Conservation (phyloP, 2,329 filamentous ascomycete species). For the Didymella glomerata region DNA sequence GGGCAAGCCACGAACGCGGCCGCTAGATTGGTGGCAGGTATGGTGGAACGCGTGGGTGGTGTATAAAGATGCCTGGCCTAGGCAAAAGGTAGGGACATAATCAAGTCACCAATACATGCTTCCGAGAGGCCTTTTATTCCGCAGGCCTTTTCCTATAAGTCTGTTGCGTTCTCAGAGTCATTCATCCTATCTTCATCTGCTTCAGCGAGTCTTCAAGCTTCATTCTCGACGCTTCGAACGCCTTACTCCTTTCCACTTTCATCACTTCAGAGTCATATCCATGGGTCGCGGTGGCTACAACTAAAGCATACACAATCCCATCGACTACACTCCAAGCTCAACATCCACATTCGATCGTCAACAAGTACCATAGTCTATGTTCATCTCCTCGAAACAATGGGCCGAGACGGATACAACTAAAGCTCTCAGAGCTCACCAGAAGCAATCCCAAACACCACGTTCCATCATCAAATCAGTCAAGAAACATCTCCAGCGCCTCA, state of each 20-base stretch:
- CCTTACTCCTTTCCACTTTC: not conserved
- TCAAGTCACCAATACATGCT: slow-evolving; percentile 19
- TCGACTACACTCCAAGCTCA: not conserved
- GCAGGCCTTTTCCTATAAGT: slow-evolving; percentile 13
- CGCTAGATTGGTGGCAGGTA: slow-evolving; percentile 14
- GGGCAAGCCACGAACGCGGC: slow-evolving; percentile 20
- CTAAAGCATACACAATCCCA: slow-evolving; percentile 15
- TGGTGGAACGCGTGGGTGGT: slow-evolving; percentile 16
- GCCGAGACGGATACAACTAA: slow-evolving; percentile 54
- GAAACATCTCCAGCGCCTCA: slow-evolving; percentile 23
- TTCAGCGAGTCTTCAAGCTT: not conserved
- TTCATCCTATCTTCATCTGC: slow-evolving; percentile 8
- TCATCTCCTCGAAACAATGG: slow-evolving; percentile 41
- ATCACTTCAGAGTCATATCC: not conserved
- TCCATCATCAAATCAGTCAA: slow-evolving; percentile 24
- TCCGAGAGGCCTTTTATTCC: slow-evolving; percentile 18
- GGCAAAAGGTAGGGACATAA: slow-evolving; percentile 13
- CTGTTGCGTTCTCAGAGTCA: slow-evolving; percentile 7
- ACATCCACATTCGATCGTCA: too few relatives aligned
- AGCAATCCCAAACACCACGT: slow-evolving; percentile 7
- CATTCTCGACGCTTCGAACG: not conserved
- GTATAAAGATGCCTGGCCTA: slow-evolving; percentile 26
- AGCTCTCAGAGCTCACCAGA: slow-evolving; percentile 17
- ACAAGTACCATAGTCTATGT: slow-evolving; percentile 6
- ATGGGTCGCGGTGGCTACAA: slow-evolving; percentile 49